Percentiles rank a stretch among this genome's conserved stretches.
phyloP scores from a whole-genome alignment of 2,329 filamentous ascomycete genomes.

The Magnaporthiopsis rhizophila region DNA sequence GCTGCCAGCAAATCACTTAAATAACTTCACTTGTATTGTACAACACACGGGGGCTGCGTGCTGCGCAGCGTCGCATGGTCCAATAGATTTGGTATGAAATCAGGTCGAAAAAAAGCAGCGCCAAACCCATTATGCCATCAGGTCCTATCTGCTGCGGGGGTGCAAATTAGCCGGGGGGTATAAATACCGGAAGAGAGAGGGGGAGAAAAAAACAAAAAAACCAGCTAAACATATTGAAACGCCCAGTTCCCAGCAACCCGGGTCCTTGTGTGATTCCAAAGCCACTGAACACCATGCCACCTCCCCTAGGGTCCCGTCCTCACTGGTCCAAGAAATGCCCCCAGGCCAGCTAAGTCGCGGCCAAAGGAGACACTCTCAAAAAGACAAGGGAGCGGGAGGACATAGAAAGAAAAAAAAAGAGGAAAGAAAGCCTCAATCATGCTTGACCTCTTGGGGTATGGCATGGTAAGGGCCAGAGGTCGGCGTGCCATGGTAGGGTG shows the following conservation, averaged over 20 bases:
- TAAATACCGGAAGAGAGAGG: not conserved
- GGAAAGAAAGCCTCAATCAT: conserved; percentile 12
- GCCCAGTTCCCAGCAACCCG: not conserved
- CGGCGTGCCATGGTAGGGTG: conserved; percentile 1
- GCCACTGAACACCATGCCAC: not conserved
- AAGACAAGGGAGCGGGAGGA: not conserved
- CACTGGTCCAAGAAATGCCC: not conserved
- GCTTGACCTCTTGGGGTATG: conserved; percentile 13
- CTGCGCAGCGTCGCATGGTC: not conserved
- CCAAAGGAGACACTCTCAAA: not conserved
- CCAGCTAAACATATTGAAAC: not conserved
- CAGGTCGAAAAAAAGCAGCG: not conserved
- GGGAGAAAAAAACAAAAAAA: not conserved
- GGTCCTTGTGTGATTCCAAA: not conserved
- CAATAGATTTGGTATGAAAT: not conserved
- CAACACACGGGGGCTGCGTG: not conserved
- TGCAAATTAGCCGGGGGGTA: not conserved
- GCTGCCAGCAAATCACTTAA: too few species aligned
- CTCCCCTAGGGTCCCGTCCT: not conserved
- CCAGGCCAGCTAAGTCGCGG: too few species aligned
- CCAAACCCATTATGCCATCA: not conserved
- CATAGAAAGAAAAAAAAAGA: not conserved
- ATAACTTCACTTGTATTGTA: not conserved
- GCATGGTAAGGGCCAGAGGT: conserved; percentile 5
- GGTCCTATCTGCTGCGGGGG: not conserved